A percentile compares a stretch with the other conserved stretches of the same genome.
Evolutionary conservation across 2,329 filamentous ascomycete genomes (phyloP).

Genomic region (Neonectria faginata): DNA sequence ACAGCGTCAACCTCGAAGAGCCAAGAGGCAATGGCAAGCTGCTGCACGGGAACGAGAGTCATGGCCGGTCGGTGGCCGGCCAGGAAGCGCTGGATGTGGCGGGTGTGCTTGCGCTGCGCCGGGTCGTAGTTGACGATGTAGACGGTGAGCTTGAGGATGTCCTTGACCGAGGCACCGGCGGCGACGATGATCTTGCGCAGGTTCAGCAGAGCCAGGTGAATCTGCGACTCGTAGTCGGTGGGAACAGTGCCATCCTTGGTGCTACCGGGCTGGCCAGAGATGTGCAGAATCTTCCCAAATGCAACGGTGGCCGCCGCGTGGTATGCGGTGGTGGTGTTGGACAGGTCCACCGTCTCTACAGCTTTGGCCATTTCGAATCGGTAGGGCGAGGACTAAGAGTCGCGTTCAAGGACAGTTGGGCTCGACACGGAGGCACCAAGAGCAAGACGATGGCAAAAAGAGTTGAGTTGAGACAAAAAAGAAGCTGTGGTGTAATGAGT

Average conservation of each 20-base stretch:
- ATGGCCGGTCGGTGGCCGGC: conserved; percentile 55
- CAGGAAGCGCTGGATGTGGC: conserved; percentile 53
- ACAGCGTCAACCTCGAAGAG: conserved; percentile 60
- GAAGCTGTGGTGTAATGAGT: background rate
- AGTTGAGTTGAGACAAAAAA: background rate
- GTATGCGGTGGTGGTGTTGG: conserved; percentile 32
- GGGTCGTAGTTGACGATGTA: conserved; percentile 59
- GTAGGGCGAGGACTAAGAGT: background rate
- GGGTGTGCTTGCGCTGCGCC: conserved; percentile 50
- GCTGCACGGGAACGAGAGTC: conserved; percentile 56
- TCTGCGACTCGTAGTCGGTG: conserved; percentile 55
- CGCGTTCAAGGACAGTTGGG: background rate
- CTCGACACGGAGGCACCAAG: background rate
- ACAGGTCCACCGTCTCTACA: conserved; percentile 32
- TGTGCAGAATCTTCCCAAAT: conserved; percentile 40
- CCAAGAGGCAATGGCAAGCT: conserved; percentile 53
- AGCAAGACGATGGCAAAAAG: background rate
- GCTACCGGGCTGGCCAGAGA: conserved; percentile 53
- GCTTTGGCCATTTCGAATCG: conserved; percentile 26
- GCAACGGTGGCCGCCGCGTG: conserved; percentile 29
- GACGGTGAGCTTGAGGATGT: conserved; percentile 56
- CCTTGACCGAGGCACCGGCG: conserved; percentile 49
- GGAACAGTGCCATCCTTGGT: conserved; percentile 49
- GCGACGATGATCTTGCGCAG: conserved; percentile 51
- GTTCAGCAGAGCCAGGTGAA: conserved; percentile 54